Base-by-base conservation (phyloP, 352 stramenopile genomes). In the Globisporangium parvum region DNA sequence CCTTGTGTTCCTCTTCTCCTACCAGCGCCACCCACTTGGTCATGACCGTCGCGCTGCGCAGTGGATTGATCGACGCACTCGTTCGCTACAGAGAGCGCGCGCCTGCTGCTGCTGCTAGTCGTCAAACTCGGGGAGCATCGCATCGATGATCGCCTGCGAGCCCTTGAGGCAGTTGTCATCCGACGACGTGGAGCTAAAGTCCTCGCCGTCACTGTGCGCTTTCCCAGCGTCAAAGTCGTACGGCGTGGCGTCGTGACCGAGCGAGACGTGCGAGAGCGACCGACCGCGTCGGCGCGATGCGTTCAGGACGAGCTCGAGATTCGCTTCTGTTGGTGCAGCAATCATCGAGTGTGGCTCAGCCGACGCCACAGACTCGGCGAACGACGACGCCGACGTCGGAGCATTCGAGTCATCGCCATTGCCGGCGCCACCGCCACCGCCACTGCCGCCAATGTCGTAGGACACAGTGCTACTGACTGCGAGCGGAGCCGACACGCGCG, bases 261-360 rank as follows among this genome's bases (percentile, higher is more conserved):
- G 35, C 33, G 53, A 63, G 18, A 75, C 12, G 39, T 77, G 65
- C 23, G 72, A 83, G 62, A 83, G 67, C 24, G 75, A 85, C 46
- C 77, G 66, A 14, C 70, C 66, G 54, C 75, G 70, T 20, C 33
- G 20, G 10, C 55, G 53, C 15, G 54, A 31, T 46, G 23, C 40
- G 40, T 21, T 37, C 33, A 37, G 23, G 12, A 53, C 31, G 1
- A 57, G 18, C 15, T 28, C 53, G 40, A 63, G 21, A 18, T 52
- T 54, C 12, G 37, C 28, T 21, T 57, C 46, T 18, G 37, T 10
- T 20, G 41, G 41, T 18, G 17, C 39, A 18, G 39, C 39, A 28
- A 35, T 12, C 24, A 14, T 31, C 26, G 17, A 10, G 15, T 49
- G 41, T 23, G 11, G 20, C 18, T 31, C n/a, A 11, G 35, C 40